These are phyloP conservation scores for Hirschfeldia incana DNA, from an alignment of 345 rosid species.

Conservation along the genomic window DNA sequence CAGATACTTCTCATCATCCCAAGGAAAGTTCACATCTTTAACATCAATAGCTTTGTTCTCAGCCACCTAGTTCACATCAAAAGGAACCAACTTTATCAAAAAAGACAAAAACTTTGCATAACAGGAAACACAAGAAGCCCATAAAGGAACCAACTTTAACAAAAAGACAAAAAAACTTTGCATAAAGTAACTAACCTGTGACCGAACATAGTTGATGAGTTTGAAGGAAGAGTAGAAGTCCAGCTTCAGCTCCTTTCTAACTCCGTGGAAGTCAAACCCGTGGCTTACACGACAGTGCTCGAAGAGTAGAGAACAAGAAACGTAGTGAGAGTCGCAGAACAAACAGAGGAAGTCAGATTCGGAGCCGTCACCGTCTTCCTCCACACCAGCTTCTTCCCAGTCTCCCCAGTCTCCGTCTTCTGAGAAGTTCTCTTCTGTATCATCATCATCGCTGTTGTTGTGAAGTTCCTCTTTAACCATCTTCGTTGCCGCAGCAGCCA, in stretches of 20 bases:
- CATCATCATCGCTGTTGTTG: constrained; percentile 31
- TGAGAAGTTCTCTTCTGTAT: constrained; percentile 35
- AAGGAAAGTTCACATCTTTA: constrained; percentile 44
- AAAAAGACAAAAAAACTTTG: neutral
- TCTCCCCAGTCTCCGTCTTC: constrained; percentile 63
- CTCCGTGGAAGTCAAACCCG: constrained; percentile 56
- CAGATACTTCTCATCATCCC: constrained; percentile 63
- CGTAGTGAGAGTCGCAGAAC: constrained; percentile 61
- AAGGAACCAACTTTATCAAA: constrained; percentile 1
- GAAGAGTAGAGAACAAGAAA: constrained; percentile 53
- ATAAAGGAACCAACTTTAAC: neutral
- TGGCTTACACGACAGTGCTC: constrained; percentile 63
- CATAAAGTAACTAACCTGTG: constrained; percentile 50
- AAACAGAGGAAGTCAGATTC: constrained; percentile 56
- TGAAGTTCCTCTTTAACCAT: constrained; percentile 24
- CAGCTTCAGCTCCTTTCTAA: constrained; percentile 53
- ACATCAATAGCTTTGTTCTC: constrained; percentile 44
- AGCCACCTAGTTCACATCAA: constrained; percentile 55
- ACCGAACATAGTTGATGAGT: constrained; percentile 85
- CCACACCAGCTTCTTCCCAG: constrained; percentile 47
- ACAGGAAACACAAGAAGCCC: neutral
- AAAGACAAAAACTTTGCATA: neutral
- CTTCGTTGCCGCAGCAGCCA: constrained; percentile 20
- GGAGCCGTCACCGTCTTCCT: constrained; percentile 35
- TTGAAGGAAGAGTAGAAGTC: constrained; percentile 75